Evolutionary conservation across 2,329 filamentous ascomycete genomes (phyloP).

Genomic region (Penicillium griseofulvum): DNA sequence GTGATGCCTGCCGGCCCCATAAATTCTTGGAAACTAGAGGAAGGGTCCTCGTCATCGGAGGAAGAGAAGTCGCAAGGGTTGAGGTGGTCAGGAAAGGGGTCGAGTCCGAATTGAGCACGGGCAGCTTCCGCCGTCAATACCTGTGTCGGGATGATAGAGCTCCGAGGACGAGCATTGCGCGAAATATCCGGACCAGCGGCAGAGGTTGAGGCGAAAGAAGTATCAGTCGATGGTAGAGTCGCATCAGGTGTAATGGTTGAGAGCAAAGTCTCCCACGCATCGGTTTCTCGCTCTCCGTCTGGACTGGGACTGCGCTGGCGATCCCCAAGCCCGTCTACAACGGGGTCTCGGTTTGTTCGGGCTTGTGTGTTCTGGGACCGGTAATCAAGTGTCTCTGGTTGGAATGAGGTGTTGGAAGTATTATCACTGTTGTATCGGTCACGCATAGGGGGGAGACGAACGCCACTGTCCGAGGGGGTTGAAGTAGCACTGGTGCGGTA

Average conservation of each 20-base stretch:
- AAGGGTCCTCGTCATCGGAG: constrained; percentile 32
- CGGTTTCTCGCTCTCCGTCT: constrained; percentile 50
- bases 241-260: constrained; percentile 78
- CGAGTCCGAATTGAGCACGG: constrained; percentile 29
- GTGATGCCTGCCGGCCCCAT: background rate
- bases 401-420: constrained; percentile 29
- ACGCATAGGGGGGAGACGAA: constrained; percentile 26
- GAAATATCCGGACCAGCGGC: constrained; percentile 29
- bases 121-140: constrained; percentile 23
- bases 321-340: constrained; percentile 74
- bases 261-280: constrained; percentile 75
- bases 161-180: constrained; percentile 31
- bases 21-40: constrained; percentile 14
- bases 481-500: constrained; percentile 28
- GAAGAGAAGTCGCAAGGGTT: constrained; percentile 40
- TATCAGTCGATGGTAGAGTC: constrained; percentile 73
- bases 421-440: constrained; percentile 23
- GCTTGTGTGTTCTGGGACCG: constrained; percentile 21
- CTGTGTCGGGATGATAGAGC: constrained; percentile 41
- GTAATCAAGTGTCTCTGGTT: constrained; percentile 6
- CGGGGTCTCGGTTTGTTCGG: constrained; percentile 20
- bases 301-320: constrained; percentile 79
- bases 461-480: constrained; percentile 18
- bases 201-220: constrained; percentile 70
- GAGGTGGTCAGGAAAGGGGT: constrained; percentile 36